Percentiles rank a stretch among this genome's conserved stretches.
Conservation (phyloP, 441 rosid species). For the Brassica balearica region DNA sequence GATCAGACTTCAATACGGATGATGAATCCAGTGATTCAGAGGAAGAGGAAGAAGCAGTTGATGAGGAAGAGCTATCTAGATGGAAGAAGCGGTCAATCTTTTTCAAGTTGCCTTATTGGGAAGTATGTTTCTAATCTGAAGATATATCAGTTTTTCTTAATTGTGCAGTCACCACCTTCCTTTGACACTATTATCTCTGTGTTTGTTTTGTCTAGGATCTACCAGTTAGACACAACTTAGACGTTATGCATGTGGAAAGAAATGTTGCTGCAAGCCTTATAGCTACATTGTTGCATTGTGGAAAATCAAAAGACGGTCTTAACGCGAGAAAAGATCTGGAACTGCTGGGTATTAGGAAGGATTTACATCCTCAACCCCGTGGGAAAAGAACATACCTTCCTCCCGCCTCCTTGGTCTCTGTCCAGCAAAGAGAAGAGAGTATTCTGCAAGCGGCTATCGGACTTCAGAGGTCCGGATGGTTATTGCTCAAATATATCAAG, state of each 20-base stretch:
- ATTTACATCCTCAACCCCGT: background rate
- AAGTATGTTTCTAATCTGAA: background rate
- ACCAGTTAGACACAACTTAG: background rate
- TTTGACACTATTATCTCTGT: background rate
- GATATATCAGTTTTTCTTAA: background rate
- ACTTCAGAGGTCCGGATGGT: background rate
- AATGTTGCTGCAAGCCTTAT: background rate
- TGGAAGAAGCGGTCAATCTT: too few relatives aligned
- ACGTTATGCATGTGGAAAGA: background rate
- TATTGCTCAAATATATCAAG: background rate
- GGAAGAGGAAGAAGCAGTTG: background rate
- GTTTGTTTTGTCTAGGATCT: background rate
- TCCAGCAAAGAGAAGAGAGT: background rate
- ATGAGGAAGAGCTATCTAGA: background rate
- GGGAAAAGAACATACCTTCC: background rate
- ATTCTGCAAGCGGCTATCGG: background rate
- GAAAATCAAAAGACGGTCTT: background rate
- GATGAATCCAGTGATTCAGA: background rate
- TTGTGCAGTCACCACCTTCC: background rate
- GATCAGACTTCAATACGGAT: background rate
- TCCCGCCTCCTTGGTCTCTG: background rate
- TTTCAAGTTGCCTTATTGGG: background rate
- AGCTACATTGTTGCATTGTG: background rate
- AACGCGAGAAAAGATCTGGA: background rate
- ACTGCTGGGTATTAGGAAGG: background rate